These are phyloP conservation scores for Aeminium ludgeri DNA, from an alignment of 495 filamentous ascomycete species.

Conservation along the genomic window DNA sequence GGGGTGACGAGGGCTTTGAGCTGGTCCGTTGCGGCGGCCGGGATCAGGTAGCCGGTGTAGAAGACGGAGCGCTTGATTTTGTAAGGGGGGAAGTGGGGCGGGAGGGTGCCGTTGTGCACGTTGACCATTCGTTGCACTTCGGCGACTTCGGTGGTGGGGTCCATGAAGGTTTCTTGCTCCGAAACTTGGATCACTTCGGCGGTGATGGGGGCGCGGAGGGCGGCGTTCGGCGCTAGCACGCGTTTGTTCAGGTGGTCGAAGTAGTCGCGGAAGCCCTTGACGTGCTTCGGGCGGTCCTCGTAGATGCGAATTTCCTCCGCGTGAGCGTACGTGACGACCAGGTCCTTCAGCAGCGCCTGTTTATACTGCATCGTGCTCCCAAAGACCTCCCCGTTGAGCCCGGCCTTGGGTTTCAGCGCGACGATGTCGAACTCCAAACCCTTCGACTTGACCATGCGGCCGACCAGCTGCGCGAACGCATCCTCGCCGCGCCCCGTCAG, in stretches of 20 bases:
- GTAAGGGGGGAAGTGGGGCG: conserved; percentile 29
- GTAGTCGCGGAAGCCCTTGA: conserved; percentile 67
- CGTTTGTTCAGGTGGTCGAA: conserved; percentile 52
- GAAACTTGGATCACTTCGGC: conserved; percentile 78
- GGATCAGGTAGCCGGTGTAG: conserved; percentile 88
- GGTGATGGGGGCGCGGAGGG: conserved; percentile 41
- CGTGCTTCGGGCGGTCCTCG: conserved; percentile 48
- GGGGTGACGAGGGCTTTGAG: conserved; percentile 50
- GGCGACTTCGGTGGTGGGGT: conserved; percentile 65
- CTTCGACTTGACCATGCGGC: conserved; percentile 64
- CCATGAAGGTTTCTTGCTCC: conserved; percentile 57
- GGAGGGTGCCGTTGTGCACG: conserved; percentile 48
- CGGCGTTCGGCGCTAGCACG: conserved; percentile 23
- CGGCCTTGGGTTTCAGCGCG: conserved; percentile 70
- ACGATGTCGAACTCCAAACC: conserved; percentile 75
- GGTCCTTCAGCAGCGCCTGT: conserved; percentile 56
- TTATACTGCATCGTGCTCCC: conserved; percentile 74
- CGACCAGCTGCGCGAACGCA: conserved; percentile 61
- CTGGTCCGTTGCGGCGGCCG: conserved; percentile 45
- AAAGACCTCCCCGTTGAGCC: conserved; percentile 62
- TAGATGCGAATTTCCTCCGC: conserved; percentile 67
- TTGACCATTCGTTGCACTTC: conserved; percentile 85
- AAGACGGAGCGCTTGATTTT: conserved; percentile 73
- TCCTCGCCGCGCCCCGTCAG: conserved; percentile 74
- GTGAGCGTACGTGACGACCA: conserved; percentile 67